A percentile compares a stretch with the other conserved stretches of the same genome.
Conservation (phyloP, 2,329 filamentous ascomycete genomes). For the Mycocentrospora acerina region DNA sequence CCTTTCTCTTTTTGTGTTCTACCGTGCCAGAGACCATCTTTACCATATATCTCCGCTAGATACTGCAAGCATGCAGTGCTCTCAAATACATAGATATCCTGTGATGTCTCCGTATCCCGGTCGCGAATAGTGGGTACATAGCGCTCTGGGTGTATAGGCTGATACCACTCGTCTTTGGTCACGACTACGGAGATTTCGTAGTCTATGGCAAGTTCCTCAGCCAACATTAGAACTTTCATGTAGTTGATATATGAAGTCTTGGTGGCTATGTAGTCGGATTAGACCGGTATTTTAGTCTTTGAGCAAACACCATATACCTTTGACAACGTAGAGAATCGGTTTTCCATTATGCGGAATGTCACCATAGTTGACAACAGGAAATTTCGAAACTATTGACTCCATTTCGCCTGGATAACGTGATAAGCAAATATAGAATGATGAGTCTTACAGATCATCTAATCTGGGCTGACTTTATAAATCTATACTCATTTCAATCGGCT, state of each 20-base stretch:
- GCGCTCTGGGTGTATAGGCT: constrained; percentile 40
- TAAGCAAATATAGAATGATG: too few species aligned
- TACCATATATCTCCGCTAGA: constrained; percentile 38
- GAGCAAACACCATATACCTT: constrained; percentile 20
- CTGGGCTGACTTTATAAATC: too few species aligned
- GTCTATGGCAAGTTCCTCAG: constrained; percentile 35
- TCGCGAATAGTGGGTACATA: constrained; percentile 40
- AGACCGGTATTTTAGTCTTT: too few species aligned
- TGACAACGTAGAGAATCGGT: constrained; percentile 31
- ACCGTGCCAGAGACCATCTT: constrained; percentile 36
- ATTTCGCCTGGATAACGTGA: too few species aligned
- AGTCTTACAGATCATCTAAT: too few species aligned
- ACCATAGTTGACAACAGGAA: too few species aligned
- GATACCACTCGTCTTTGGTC: constrained; percentile 38
- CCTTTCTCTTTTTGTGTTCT: constrained; percentile 30
- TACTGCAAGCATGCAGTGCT: constrained; percentile 43
- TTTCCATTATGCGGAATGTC: too few species aligned
- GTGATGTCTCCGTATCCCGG: constrained; percentile 26
- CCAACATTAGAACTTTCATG: constrained; percentile 44
- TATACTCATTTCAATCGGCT: too few species aligned
- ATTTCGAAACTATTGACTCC: too few species aligned
- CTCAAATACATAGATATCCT: constrained; percentile 40
- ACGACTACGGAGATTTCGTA: constrained; percentile 39
- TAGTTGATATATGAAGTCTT: constrained; percentile 37
- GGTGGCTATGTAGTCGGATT: too few species aligned